Evolutionary conservation across 73 alveolate species (phyloP).

Genomic region (Tetrahymena elliotti): DNA sequence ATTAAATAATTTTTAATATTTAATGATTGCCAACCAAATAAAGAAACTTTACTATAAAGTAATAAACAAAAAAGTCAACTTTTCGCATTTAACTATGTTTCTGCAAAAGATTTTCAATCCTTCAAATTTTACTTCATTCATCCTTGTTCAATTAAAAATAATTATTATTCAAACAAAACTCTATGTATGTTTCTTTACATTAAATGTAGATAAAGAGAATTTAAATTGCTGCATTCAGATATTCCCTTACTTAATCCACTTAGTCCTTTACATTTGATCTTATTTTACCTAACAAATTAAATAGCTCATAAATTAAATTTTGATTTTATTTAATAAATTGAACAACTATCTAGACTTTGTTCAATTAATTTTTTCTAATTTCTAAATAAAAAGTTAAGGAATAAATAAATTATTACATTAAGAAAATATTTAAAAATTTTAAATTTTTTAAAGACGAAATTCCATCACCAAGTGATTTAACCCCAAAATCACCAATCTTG

Average conservation of each 20-base stretch:
- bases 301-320: neutral
- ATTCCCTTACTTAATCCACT: neutral
- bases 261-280: neutral
- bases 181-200: too few relatives aligned
- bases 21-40: too few relatives aligned
- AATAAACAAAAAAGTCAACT: neutral
- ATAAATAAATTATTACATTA: neutral
- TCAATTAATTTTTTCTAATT: too few relatives aligned
- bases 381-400: too few relatives aligned
- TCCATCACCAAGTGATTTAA: neutral
- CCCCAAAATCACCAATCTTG: neutral
- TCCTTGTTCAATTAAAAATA: too few relatives aligned
- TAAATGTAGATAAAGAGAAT: neutral
- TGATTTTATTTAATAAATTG: too few relatives aligned
- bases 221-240: neutral
- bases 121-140: neutral
- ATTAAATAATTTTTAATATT: too few relatives aligned
- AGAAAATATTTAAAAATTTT: neutral
- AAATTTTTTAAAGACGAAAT: neutral
- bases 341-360: too few relatives aligned
- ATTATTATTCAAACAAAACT: too few relatives aligned
- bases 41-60: neutral
- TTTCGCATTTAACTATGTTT: neutral
- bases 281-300: neutral
- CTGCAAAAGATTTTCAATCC: neutral